Evolutionary conservation across 169 alveolate genomes (phyloP), one percentile per base, ranked within the genome.

Genomic region (Cryptosporidium sp.): DNA sequence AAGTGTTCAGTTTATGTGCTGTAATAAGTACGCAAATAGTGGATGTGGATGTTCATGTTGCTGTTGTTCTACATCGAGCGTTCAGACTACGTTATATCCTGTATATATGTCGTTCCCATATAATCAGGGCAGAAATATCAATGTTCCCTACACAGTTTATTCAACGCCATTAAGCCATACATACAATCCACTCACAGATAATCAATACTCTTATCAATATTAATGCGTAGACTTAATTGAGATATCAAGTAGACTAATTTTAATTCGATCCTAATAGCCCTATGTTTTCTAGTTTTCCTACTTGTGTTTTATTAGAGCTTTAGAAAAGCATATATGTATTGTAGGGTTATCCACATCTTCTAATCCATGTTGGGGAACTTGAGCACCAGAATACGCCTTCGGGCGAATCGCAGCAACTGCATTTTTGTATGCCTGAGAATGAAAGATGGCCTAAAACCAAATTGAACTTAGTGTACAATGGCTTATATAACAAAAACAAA

Each of bases 361-460:
- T 80, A 23, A 65, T 80, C 89, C 89, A 80, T 3, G 89, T 42
- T 39, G 89, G 75, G 8, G 89, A 60, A 33, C 89, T 65, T 0
- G 89, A 80, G 42, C 89, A 80, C 89, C 89, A 80, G 45, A 62
- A 80, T 31, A 62, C 48, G 4, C 75, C 89, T 80, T 80, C 89
- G 0, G 89, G 75, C 18, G 89, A 60, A 16, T 26, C 26, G 45
- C 89, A 80, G 53, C 89, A 80, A 39, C 89, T 80, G 35, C 89
- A 80, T 16, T 60, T 31, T 29, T 80, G 89, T 44, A 80, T 80
- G 12, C 89, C 89, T 5, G 75, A 80, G 37, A 80, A 80, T 23
- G 89, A 80, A 5, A 80, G 67, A 44, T 80, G 89, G 0, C 89
- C 89, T 9, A 80, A 44, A 7, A 62, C 69, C 23, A 67, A 48